Conservation (phyloP, 179 eudicot species). For the Patellifolia procumbens region DNA sequence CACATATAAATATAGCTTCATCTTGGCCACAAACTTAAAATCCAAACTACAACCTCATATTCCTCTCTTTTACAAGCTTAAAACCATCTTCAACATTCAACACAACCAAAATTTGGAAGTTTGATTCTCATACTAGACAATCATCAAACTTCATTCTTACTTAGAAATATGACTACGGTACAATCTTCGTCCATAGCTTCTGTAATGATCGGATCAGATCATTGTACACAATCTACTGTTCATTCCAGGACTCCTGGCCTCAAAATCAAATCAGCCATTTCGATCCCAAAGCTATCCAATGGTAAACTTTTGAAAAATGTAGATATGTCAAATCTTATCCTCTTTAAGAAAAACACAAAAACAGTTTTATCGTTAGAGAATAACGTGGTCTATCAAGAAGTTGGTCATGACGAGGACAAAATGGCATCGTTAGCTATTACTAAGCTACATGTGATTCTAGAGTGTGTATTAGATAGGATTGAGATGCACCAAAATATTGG, state of each 20-base stretch:
- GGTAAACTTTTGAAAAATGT: neutral
- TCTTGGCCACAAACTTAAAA: neutral
- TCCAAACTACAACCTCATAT: slow-evolving; percentile 1
- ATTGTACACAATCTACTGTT: neutral
- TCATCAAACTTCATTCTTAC: neutral
- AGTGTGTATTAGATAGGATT: slow-evolving; percentile 39
- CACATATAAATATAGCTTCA: slow-evolving; percentile 3
- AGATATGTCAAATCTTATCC: neutral
- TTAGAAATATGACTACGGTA: neutral
- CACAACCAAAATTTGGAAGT: neutral
- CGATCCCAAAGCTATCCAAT: slow-evolving; percentile 10
- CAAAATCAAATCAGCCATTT: slow-evolving; percentile 12
- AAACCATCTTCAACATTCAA: neutral
- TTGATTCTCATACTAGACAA: too few species aligned
- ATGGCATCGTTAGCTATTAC: neutral
- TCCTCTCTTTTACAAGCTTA: neutral
- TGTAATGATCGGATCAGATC: neutral
- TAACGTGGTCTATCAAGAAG: neutral
- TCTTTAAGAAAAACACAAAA: slow-evolving; percentile 10
- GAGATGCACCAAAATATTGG: slow-evolving; percentile 51
- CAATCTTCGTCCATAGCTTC: slow-evolving; percentile 7
- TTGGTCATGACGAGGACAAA: neutral
- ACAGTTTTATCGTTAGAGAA: neutral
- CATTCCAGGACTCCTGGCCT: neutral
- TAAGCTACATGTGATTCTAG: slow-evolving; percentile 30